Conservation (phyloP, 176 grass and related monocot species). For the Tuctoria greenei region DNA sequence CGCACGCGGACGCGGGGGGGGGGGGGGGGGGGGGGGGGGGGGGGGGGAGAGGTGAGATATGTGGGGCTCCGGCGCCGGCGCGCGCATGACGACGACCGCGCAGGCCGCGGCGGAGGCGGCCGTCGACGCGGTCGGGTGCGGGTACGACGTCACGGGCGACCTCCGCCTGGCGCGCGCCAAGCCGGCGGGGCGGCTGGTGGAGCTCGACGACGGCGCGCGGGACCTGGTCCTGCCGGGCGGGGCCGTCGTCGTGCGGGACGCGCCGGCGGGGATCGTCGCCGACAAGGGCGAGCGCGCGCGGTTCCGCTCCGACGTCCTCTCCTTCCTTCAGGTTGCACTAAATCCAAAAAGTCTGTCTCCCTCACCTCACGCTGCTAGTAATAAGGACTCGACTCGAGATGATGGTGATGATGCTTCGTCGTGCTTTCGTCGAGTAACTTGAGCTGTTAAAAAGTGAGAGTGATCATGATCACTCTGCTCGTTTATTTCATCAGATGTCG, state of each 20-base stretch:
- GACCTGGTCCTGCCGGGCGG: conserved; percentile 63
- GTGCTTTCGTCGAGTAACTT: too few relatives aligned
- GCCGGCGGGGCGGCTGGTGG: conserved; percentile 40
- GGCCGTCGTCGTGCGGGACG: conserved; percentile 47
- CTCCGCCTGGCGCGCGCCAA: conserved; percentile 51
- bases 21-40: background rate
- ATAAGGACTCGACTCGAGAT: background rate
- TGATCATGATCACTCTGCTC: background rate
- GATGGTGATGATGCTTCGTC: background rate
- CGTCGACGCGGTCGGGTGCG: conserved; percentile 68
- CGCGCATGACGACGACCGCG: conserved; percentile 43
- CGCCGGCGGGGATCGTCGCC: conserved; percentile 54
- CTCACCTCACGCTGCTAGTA: too few relatives aligned
- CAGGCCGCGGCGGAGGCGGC: conserved; percentile 66
- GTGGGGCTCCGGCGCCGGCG: background rate
- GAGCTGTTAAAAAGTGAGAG: background rate
- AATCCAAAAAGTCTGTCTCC: too few relatives aligned
- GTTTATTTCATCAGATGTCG: conserved; percentile 57
- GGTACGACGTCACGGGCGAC: conserved; percentile 60
- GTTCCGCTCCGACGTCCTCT: conserved; percentile 73
- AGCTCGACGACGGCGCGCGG: conserved; percentile 24
- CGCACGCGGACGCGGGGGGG: background rate
- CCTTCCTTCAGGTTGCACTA: conserved; percentile 54
- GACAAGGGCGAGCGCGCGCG: conserved; percentile 73
- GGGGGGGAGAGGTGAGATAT: too few relatives aligned